Evolutionary conservation across 306 rosid species (phyloP), one percentile per base, ranked within the genome.

Genomic region (Pyrus bretschneideri): DNA sequence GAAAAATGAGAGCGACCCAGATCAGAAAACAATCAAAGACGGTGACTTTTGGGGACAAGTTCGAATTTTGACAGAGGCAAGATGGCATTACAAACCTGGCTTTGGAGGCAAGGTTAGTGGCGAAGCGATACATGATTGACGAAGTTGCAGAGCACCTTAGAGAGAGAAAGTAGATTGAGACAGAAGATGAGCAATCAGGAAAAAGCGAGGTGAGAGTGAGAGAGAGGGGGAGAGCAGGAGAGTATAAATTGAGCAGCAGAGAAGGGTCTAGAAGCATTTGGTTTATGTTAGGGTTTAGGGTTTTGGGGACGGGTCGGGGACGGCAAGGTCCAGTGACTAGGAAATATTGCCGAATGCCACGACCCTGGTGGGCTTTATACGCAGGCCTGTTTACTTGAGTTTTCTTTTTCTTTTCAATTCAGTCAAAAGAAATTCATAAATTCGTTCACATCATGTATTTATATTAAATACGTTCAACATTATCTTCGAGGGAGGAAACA

Each of bases 71-170:
- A 55, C 14, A 68, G 44, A 21, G 29, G 27, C 18, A 19, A 71
- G 61, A 5, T 45, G 64, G 11, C 46, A 52, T 29, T 64, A 84
- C 88, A 84, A 27, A 84, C 88, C 88, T 77, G 81, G 90, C 81
- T 84, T 84, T 87, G 71, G 83, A 84, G 82, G 84, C 88, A 65
- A 84, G 70, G 82, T 57, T 79, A 31, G 82, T 49, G 77, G 84
- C 79, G 77, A 87, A 81, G 54, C 90, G 90, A 45, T 87, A 70
- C 89, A 86, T 86, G 46, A 66, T 51, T 81, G 74, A 75, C 22
- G 59, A 30, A 11, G 25, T 33, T 72, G 81, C 30, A 42, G 70
- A 55, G 21, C 4, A 46, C 15, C n/a, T 66, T 5, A 23, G 49
- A 45, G 38, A 64, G 52, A 54, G 60, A 58, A 55, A 51, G 19